phyloP scores from a whole-genome alignment of 106 monocot species.

The Dendrobium catenatum region DNA sequence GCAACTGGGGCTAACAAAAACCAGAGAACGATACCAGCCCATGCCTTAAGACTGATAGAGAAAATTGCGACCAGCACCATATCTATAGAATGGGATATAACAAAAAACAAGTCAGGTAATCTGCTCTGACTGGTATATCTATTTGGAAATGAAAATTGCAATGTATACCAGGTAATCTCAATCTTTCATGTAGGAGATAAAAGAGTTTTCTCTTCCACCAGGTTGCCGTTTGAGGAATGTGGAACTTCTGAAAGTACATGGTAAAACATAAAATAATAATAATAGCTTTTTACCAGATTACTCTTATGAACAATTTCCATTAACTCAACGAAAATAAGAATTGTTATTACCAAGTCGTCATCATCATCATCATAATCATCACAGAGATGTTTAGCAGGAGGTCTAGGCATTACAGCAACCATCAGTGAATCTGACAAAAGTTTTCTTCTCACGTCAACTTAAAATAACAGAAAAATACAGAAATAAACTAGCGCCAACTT shows the following conservation, averaged over 20 bases:
- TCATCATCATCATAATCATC: slow-evolving; percentile 63
- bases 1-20: slow-evolving; percentile 87
- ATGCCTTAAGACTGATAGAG: slow-evolving; percentile 78
- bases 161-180: slow-evolving; percentile 79
- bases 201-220: slow-evolving; percentile 68
- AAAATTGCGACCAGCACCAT: slow-evolving; percentile 80
- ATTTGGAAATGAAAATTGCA: background rate
- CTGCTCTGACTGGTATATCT: background rate
- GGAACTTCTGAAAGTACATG: slow-evolving; percentile 54
- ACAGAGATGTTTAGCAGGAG: slow-evolving; percentile 81
- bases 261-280: background rate
- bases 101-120: slow-evolving; percentile 16
- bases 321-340: background rate
- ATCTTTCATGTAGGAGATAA: slow-evolving; percentile 63
- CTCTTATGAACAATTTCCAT: background rate
- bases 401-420: slow-evolving; percentile 77
- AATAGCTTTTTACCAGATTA: background rate
- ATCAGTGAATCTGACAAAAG: slow-evolving; percentile 55
- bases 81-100: slow-evolving; percentile 48
- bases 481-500: background rate
- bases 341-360: slow-evolving; percentile 61
- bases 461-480: slow-evolving; percentile 2
- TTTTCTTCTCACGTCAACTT: background rate
- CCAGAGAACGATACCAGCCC: slow-evolving; percentile 67
- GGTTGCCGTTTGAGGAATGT: slow-evolving; percentile 62